Evolutionary conservation across 192 early-diverging fungal species (phyloP).

Genomic region (Cetraspora pellucida): DNA sequence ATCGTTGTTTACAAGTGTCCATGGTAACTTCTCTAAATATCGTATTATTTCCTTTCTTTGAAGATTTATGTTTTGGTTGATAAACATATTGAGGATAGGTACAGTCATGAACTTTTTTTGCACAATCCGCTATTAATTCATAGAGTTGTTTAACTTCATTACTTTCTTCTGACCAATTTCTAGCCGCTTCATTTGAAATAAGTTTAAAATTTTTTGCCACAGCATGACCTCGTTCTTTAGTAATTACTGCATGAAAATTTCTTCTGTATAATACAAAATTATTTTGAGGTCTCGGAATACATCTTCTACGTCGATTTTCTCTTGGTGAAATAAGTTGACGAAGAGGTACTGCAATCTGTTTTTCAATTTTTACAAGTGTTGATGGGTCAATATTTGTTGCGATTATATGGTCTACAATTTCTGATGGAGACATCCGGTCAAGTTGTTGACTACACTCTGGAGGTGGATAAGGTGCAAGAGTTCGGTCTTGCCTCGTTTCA

Average conservation of each 20-base stretch:
- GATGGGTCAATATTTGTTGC: neutral
- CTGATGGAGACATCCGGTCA: slow-evolving; percentile 2
- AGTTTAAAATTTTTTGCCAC: slow-evolving; percentile 25
- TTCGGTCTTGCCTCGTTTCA: slow-evolving; percentile 21
- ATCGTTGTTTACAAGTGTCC: slow-evolving; percentile 14
- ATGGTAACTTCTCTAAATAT: slow-evolving; percentile 16
- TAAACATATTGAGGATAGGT: slow-evolving; percentile 25
- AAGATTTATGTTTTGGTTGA: slow-evolving; percentile 21
- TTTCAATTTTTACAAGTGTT: slow-evolving; percentile 3
- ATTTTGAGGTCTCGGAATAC: slow-evolving; percentile 19
- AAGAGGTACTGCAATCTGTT: slow-evolving; percentile 11
- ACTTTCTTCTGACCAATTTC: slow-evolving; percentile 21
- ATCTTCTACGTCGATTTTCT: slow-evolving; percentile 5
- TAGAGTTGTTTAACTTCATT: slow-evolving; percentile 24
- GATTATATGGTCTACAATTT: slow-evolving; percentile 19
- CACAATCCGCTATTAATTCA: slow-evolving; percentile 24
- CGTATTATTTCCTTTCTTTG: slow-evolving; percentile 13
- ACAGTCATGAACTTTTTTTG: slow-evolving; percentile 24
- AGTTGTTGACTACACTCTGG: slow-evolving; percentile 10
- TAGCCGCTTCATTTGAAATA: slow-evolving; percentile 16
- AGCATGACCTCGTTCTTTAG: slow-evolving; percentile 22
- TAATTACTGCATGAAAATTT: slow-evolving; percentile 21
- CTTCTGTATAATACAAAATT: slow-evolving; percentile 23
- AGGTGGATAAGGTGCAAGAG: neutral
- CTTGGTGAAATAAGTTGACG: slow-evolving; percentile 15